A percentile compares a stretch with the other conserved stretches of the same genome.
Evolutionary conservation across 805 yeast species (phyloP).

Genomic region (Saturnispora mendoncae): DNA sequence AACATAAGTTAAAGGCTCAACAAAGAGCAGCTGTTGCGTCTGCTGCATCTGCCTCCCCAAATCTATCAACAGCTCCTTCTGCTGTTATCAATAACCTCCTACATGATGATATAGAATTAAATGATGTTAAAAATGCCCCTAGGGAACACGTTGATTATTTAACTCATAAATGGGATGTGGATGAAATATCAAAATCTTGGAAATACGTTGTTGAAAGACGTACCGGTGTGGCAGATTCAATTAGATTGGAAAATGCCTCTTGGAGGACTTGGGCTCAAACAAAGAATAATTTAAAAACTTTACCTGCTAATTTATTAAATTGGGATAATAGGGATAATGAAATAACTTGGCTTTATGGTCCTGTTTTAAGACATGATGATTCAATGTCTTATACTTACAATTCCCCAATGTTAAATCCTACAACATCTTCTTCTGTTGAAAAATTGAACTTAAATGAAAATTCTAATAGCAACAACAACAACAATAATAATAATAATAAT

Average conservation of each 20-base stretch:
- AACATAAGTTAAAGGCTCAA: slow-evolving; percentile 24
- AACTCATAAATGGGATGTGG: slow-evolving; percentile 92
- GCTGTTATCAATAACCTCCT: slow-evolving; percentile 20
- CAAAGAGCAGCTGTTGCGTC: background rate
- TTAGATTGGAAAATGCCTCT: slow-evolving; percentile 72
- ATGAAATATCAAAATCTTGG: slow-evolving; percentile 93
- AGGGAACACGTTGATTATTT: slow-evolving; percentile 88
- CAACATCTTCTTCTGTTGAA: background rate
- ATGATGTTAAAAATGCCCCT: slow-evolving; percentile 71
- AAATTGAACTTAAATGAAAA: background rate
- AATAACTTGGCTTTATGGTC: slow-evolving; percentile 98
- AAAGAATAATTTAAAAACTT: slow-evolving; percentile 59
- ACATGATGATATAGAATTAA: slow-evolving; percentile 81
- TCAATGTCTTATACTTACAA: background rate
- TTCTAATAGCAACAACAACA: background rate
- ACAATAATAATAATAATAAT: slow-evolving; percentile 3
- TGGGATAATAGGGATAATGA: slow-evolving; percentile 92
- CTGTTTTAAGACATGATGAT: slow-evolving; percentile 30
- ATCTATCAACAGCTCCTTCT: slow-evolving; percentile 12
- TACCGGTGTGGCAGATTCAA: slow-evolving; percentile 75
- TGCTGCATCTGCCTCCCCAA: no score
- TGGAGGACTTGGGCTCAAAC: slow-evolving; percentile 98
- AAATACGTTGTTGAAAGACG: slow-evolving; percentile 77
- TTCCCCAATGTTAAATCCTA: slow-evolving; percentile 2
- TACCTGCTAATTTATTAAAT: slow-evolving; percentile 83